These are phyloP conservation scores for Salix suchowensis DNA, from an alignment of 345 rosid species.

Conservation along the genomic window DNA sequence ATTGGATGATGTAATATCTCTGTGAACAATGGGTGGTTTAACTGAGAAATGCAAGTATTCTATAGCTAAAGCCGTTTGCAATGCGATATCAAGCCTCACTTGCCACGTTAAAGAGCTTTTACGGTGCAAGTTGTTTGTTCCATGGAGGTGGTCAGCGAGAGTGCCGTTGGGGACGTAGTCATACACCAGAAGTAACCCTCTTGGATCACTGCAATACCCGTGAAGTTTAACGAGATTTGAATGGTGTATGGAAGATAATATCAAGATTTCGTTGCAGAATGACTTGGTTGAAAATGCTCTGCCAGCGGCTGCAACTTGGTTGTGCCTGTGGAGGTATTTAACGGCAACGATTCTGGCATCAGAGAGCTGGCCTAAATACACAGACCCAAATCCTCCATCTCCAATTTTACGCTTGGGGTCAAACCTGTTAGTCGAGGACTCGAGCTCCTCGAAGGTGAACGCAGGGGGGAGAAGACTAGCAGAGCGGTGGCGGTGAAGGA, in stretches of 20 bases:
- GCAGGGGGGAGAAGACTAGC: slow-evolving; percentile 77
- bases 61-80: slow-evolving; percentile 63
- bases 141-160: slow-evolving; percentile 84
- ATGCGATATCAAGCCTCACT: slow-evolving; percentile 71
- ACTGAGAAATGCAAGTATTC: slow-evolving; percentile 76
- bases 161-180: slow-evolving; percentile 88
- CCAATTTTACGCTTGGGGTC: slow-evolving; percentile 81
- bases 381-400: slow-evolving; percentile 92
- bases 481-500: slow-evolving; percentile 75
- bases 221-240: slow-evolving; percentile 86
- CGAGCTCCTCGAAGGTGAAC: slow-evolving; percentile 87
- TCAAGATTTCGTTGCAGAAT: slow-evolving; percentile 86
- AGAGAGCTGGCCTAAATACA: slow-evolving; percentile 62
- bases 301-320: slow-evolving; percentile 38
- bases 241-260: slow-evolving; percentile 73
- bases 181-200: slow-evolving; percentile 82
- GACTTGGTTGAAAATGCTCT: slow-evolving; percentile 63
- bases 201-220: slow-evolving; percentile 92
- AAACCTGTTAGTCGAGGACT: slow-evolving; percentile 66
- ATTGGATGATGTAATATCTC: slow-evolving; percentile 77
- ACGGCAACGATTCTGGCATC: slow-evolving; percentile 79
- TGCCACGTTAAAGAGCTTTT: slow-evolving; percentile 52
- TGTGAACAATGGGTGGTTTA: slow-evolving; percentile 67
- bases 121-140: slow-evolving; percentile 29
- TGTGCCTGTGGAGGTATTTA: slow-evolving; percentile 73